Evolutionary conservation across 768 basidiomycete genomes (phyloP).

Genomic region (Tulasnella sp.): DNA sequence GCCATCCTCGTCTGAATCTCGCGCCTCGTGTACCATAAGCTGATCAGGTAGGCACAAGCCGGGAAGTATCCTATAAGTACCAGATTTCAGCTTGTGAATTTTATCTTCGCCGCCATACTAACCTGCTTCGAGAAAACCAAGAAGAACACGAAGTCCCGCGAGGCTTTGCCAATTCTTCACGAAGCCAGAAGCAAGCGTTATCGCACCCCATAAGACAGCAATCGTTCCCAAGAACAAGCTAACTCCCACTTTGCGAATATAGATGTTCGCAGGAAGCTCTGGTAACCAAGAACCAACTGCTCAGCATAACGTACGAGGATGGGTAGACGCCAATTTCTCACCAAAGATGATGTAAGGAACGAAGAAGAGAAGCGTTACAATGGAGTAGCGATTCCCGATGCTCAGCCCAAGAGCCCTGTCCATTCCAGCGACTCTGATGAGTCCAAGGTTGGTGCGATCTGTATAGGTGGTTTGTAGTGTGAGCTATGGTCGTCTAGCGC

Average conservation of each 20-base stretch:
- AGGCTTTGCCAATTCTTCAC: constrained; percentile 3
- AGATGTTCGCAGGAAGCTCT: constrained; percentile 3
- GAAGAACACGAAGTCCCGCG: constrained; percentile 1
- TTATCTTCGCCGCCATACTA: neutral
- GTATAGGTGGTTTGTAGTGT: neutral
- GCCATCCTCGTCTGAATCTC: constrained; percentile 3
- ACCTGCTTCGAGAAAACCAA: constrained; percentile 1
- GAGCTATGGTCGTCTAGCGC: neutral
- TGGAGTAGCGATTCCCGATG: constrained; percentile 1
- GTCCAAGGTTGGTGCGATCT: constrained; percentile 2
- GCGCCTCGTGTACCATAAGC: neutral
- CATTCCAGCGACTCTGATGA: neutral
- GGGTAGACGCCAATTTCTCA: neutral
- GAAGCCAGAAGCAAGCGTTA: neutral
- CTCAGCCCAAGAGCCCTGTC: neutral
- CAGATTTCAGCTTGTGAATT: neutral
- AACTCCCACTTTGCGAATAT: neutral
- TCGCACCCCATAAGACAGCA: constrained; percentile 2
- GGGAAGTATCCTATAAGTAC: neutral
- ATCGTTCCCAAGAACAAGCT: neutral
- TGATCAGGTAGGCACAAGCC: neutral
- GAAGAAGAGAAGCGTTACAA: constrained; percentile 3
- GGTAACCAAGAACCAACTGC: neutral
- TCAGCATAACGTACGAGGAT: neutral
- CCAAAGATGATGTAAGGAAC: constrained; percentile 5